Percentiles rank a stretch among this genome's conserved stretches.
These are phyloP conservation scores for Monosporascus cannonballus DNA, from an alignment of 2,329 filamentous ascomycete genomes.

Conservation along the genomic window DNA sequence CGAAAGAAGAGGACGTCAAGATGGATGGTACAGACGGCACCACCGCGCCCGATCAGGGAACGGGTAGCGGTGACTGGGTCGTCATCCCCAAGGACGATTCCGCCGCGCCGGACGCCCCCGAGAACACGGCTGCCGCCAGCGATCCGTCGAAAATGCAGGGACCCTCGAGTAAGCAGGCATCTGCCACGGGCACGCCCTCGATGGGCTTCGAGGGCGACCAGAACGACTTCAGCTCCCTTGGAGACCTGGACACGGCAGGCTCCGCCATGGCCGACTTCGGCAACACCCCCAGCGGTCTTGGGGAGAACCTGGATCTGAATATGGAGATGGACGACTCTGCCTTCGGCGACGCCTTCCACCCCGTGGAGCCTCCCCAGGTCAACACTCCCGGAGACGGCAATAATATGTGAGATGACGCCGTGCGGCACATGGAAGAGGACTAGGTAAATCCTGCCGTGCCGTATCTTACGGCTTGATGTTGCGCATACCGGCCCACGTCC, in stretches of 20 bases:
- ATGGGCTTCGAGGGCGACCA: conserved; percentile 43
- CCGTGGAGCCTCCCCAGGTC: conserved; percentile 36
- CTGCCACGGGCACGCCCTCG: conserved; percentile 39
- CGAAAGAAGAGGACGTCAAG: conserved; percentile 33
- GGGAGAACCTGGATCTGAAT: conserved; percentile 52
- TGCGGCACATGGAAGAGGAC: not conserved
- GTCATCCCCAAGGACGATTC: conserved; percentile 60
- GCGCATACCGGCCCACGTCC: conserved; percentile 1
- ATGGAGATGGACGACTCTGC: conserved; percentile 71
- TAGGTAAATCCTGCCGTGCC: too few species aligned
- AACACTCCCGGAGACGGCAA: conserved; percentile 21
- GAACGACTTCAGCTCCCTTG: conserved; percentile 58
- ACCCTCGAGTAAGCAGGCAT: conserved; percentile 30
- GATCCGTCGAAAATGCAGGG: conserved; percentile 15
- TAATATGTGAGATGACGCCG: conserved; percentile 15
- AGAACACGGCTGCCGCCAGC: conserved; percentile 13
- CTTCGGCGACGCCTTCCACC: conserved; percentile 78
- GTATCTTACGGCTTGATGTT: not conserved
- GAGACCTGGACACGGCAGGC: conserved; percentile 63
- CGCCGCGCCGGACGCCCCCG: conserved; percentile 33
- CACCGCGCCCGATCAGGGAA: conserved; percentile 43
- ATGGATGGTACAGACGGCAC: conserved; percentile 50
- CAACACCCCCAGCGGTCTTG: conserved; percentile 49
- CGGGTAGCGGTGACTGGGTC: conserved; percentile 64
- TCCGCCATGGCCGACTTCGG: conserved; percentile 62